Evolutionary conservation across 139 green algal genomes (phyloP).

Genomic region (Chlorella sp.): DNA sequence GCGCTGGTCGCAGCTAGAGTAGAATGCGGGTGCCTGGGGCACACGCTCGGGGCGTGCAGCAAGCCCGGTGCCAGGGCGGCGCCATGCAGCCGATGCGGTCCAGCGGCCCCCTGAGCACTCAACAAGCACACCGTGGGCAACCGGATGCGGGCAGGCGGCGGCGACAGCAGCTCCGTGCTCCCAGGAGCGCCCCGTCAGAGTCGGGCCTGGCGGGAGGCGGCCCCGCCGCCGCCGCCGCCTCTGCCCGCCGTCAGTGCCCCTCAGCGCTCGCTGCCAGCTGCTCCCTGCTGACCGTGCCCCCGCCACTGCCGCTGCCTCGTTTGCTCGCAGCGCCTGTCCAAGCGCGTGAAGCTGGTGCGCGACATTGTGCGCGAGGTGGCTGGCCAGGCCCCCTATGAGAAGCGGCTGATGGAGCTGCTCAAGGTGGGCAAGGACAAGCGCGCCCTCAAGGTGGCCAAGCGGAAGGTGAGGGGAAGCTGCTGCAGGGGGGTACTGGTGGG

Average conservation of each 20-base stretch:
- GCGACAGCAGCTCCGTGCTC: not conserved
- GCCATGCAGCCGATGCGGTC: not conserved
- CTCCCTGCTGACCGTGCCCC: not conserved
- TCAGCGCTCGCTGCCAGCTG: not conserved
- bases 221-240: not conserved
- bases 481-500: not conserved
- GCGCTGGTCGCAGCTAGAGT: not conserved
- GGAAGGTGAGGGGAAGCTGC: slow-evolving; percentile 76
- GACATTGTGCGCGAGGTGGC: slow-evolving; percentile 92
- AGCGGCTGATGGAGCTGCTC: slow-evolving; percentile 92
- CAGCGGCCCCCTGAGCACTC: no score
- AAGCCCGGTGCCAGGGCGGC: not conserved
- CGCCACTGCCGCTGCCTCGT: not conserved
- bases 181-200: not conserved
- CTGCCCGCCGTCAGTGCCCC: not conserved
- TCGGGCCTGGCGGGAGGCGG: not conserved
- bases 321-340: slow-evolving; percentile 72
- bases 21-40: not conserved
- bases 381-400: slow-evolving; percentile 95
- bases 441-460: slow-evolving; percentile 96
- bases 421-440: slow-evolving; percentile 97
- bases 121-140: not conserved
- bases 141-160: not conserved
- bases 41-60: not conserved
- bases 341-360: slow-evolving; percentile 90